Evolutionary conservation across 257 asterid species (phyloP), one percentile per base, ranked within the genome.

Genomic region (Capsicum chinense): DNA sequence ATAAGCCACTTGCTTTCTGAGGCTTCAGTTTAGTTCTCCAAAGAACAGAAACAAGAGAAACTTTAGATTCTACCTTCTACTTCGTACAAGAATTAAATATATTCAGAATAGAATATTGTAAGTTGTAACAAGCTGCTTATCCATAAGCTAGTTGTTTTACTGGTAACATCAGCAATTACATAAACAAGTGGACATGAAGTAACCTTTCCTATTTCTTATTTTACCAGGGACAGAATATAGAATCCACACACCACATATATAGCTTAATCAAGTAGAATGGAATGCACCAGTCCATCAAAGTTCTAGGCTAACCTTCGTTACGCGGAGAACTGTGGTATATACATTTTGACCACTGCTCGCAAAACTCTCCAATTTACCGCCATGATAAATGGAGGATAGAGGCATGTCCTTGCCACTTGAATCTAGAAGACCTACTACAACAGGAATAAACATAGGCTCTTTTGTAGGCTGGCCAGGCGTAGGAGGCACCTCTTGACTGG

Each of bases 401-500:
- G 95, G 92, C 85, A 94, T 90, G 86, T 92, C 98, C 84, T 88
- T 89, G 62, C 98, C 98, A 56, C 86, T 85, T 71, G 93, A 89
- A 74, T 91, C 94, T 48, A 94, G 92, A 47, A 94, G 92, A 73
- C 98, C 98, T 81, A 93, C 79, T 56, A 93, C 90, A 33, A 93
- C 94, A 79, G 97, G 97, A 82, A 94, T 93, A 81, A 94, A 92
- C 95, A 93, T 93, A 81, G 98, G 91, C 83, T 97, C 98, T 89
- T 97, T 95, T 62, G 84, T 83, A 9, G 93, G 89, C 90, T 97
- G 99, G 37, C 98, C 98, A 0, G 98, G 97, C 26, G 98, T 93
- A 13, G 97, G 87, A 16, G 98, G 98, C 66, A 97, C 91, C 90
- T 93, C 98, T 92, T 97, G 99, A 89, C 99, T 97, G 96, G 70